Evolutionary conservation across 768 basidiomycete genomes (phyloP).

Genomic region (Cystobasidium tubakii): DNA sequence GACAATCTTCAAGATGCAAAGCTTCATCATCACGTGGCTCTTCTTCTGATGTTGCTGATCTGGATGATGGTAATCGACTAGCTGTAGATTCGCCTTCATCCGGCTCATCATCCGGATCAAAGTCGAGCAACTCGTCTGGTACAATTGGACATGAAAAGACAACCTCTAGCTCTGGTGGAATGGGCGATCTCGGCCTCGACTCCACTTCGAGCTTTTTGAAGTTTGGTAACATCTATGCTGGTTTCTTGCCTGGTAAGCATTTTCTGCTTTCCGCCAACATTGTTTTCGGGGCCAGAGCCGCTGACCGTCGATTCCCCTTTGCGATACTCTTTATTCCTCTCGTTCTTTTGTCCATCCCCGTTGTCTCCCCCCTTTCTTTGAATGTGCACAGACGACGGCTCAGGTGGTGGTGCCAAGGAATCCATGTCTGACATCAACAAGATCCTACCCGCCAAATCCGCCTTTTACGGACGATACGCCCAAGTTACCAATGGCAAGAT

Average conservation of each 20-base stretch:
- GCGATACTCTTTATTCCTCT: too few species aligned
- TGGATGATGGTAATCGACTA: not conserved
- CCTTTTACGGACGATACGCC: conserved; percentile 25
- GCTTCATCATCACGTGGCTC: not conserved
- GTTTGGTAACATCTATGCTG: conserved; percentile 30
- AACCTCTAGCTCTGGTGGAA: not conserved
- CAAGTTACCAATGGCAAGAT: conserved; percentile 43
- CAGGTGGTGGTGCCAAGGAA: conserved; percentile 42
- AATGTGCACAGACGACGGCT: conserved; percentile 36
- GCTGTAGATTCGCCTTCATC: not conserved
- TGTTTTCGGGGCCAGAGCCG: too few species aligned
- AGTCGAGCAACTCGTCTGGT: not conserved
- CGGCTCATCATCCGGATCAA: not conserved
- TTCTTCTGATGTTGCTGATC: not conserved
- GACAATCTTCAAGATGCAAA: not conserved
- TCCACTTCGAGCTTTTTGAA: conserved; percentile 15
- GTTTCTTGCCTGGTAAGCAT: conserved; percentile 25
- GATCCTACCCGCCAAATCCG: conserved; percentile 21
- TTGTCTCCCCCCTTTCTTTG: too few species aligned
- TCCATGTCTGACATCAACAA: conserved; percentile 40
- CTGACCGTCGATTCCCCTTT: too few species aligned
- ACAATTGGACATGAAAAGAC: not conserved
- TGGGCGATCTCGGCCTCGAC: not conserved
- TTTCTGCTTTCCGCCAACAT: too few species aligned
- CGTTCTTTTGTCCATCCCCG: too few species aligned